phyloP scores from a whole-genome alignment of 495 filamentous ascomycete species.

The Neurospora sp. region DNA sequence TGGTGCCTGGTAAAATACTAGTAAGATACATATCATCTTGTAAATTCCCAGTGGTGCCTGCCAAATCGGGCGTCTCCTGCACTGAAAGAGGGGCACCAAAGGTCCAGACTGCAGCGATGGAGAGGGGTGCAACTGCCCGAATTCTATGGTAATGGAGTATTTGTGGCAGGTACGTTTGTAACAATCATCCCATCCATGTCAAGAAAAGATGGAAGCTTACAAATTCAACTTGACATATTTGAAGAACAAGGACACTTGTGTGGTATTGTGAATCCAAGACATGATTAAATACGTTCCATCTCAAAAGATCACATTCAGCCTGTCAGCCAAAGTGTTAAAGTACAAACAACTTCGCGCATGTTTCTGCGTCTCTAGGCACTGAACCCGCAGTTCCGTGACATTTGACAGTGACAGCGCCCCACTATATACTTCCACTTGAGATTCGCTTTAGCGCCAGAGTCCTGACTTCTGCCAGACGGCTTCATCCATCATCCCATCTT shows the following conservation, averaged over 20 bases:
- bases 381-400: not conserved
- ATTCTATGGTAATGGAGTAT: not conserved
- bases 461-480: not conserved
- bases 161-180: not conserved
- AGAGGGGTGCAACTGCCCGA: not conserved
- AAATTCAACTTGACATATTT: not conserved
- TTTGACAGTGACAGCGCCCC: not conserved
- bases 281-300: not conserved
- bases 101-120: not conserved
- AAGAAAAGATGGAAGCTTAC: not conserved
- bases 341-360: not conserved
- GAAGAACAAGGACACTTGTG: not conserved
- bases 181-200: not conserved
- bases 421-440: not conserved
- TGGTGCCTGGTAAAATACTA: not conserved
- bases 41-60: not conserved
- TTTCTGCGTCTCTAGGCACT: not conserved
- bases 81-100: not conserved
- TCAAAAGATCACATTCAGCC: not conserved
- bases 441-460: not conserved
- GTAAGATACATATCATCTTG: not conserved
- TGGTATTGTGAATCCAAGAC: not conserved
- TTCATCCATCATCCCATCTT: not conserved
- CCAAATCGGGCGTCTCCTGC: not conserved
- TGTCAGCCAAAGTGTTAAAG: not conserved